Evolutionary conservation across 768 basidiomycete genomes (phyloP).

Genomic region (Lactarius tabidus): DNA sequence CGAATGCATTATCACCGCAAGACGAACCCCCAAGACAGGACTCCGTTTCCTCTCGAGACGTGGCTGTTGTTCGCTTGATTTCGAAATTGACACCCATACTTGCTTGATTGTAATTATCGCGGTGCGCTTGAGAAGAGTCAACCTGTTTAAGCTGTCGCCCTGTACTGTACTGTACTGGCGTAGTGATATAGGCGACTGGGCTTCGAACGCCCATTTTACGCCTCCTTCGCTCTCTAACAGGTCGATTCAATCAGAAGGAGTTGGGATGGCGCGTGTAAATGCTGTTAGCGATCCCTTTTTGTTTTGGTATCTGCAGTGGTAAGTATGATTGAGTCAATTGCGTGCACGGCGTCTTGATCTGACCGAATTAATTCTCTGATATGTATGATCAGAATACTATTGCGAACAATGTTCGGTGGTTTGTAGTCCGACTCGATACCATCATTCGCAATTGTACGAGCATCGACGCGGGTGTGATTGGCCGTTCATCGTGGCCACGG

Average conservation of each 20-base stretch:
- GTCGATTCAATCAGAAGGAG: not conserved
- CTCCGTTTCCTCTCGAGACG: not conserved
- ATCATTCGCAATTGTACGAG: too few species aligned
- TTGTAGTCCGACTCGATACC: too few species aligned
- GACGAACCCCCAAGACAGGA: not conserved
- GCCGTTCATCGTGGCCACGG: too few species aligned
- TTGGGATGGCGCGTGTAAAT: not conserved
- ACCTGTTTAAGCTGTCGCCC: not conserved
- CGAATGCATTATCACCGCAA: too few species aligned
- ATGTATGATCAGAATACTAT: too few species aligned
- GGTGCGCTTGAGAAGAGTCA: not conserved
- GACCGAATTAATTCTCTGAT: not conserved
- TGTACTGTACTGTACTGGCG: too few species aligned
- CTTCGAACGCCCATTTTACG: too few species aligned
- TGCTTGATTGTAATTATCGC: not conserved
- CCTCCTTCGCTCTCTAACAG: not conserved
- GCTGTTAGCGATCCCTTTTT: not conserved
- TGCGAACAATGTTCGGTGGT: too few species aligned
- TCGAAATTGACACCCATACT: not conserved
- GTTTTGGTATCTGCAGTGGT: not conserved
- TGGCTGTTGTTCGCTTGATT: not conserved
- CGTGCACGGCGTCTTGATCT: too few species aligned
- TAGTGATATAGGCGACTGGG: too few species aligned
- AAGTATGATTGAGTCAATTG: not conserved
- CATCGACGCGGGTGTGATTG: too few species aligned